Conservation (phyloP, 2,329 filamentous ascomycete genomes). For the Xylariomycetidae sp. region DNA sequence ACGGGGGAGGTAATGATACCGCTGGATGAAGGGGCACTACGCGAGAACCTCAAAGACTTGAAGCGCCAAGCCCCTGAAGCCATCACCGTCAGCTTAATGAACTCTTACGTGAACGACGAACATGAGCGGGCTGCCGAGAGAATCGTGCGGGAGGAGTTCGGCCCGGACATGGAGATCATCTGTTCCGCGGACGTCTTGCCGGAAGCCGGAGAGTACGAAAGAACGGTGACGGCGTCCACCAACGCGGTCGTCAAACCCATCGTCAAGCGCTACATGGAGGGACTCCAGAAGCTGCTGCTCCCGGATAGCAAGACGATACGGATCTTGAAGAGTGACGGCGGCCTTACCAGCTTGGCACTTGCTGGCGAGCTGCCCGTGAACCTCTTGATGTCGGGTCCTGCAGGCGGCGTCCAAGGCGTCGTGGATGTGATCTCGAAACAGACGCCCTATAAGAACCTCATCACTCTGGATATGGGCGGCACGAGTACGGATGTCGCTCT, state of each 20-base stretch:
- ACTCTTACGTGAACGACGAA: conserved; percentile 37
- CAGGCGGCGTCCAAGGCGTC: conserved; percentile 43
- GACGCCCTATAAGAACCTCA: conserved; percentile 40
- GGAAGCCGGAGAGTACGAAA: conserved; percentile 43
- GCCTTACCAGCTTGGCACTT: conserved; percentile 37
- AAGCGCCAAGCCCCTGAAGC: conserved; percentile 36
- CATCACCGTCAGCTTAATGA: conserved; percentile 39
- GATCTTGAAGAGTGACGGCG: conserved; percentile 43
- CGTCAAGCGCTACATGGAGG: conserved; percentile 37
- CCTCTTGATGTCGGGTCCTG: conserved; percentile 42
- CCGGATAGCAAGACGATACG: conserved; percentile 28
- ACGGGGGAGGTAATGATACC: conserved; percentile 32
- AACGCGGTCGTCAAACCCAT: conserved; percentile 43
- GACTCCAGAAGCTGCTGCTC: conserved; percentile 31
- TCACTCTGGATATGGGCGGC: conserved; percentile 45
- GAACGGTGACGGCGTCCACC: conserved; percentile 40
- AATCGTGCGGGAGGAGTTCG: conserved; percentile 36
- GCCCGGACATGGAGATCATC: conserved; percentile 34
- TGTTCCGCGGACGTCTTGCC: conserved; percentile 39
- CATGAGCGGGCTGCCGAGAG: conserved; percentile 34
- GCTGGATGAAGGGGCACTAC: conserved; percentile 33
- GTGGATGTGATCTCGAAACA: conserved; percentile 38
- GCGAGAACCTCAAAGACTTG: conserved; percentile 30
- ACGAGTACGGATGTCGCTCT: conserved; percentile 43
- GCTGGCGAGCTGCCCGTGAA: conserved; percentile 41